These are phyloP conservation scores for Calamus simplicifolius DNA, from an alignment of 176 grass and related monocot genomes.

Conservation along the genomic window DNA sequence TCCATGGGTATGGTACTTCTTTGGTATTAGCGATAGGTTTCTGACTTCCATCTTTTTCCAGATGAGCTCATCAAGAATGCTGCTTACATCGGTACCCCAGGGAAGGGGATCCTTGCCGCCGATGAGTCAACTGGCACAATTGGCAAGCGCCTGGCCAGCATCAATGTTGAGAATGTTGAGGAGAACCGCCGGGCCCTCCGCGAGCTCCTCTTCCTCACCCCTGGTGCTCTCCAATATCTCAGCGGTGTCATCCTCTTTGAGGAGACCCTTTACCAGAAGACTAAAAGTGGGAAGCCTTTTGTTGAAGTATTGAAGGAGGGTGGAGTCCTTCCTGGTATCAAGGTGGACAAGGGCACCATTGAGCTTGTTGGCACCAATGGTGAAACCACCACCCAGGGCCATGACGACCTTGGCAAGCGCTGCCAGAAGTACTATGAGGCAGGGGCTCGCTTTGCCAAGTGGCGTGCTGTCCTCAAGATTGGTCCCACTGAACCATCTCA, in stretches of 20 bases:
- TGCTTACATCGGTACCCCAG: constrained; percentile 5
- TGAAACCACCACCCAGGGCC: constrained; percentile 4
- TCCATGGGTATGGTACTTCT: no score
- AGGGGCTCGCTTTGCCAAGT: constrained; percentile 1
- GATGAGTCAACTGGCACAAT: constrained; percentile 8
- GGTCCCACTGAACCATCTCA: not conserved
- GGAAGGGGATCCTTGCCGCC: constrained; percentile 9
- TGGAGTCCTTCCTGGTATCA: constrained; percentile 8
- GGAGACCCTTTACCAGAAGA: constrained; percentile 11
- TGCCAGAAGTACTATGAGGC: no score
- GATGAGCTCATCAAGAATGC: not conserved
- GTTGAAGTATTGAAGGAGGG: constrained; percentile 5
- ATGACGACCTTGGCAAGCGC: constrained; percentile 1
- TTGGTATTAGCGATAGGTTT: no score
- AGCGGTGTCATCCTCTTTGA: constrained; percentile 11
- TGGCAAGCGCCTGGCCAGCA: constrained; percentile 2
- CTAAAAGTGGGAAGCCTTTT: constrained; percentile 3
- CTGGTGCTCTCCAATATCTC: constrained; percentile 2
- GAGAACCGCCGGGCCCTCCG: not conserved
- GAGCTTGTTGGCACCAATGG: constrained; percentile 9
- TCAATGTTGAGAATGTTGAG: constrained; percentile 7
- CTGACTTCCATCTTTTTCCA: no score
- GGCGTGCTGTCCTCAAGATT: constrained; percentile 9
- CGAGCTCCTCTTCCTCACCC: not conserved
- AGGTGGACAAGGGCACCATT: constrained; percentile 9